Evolutionary conservation across 345 rosid species (phyloP).

Genomic region (Arabidopsis arenosa): DNA sequence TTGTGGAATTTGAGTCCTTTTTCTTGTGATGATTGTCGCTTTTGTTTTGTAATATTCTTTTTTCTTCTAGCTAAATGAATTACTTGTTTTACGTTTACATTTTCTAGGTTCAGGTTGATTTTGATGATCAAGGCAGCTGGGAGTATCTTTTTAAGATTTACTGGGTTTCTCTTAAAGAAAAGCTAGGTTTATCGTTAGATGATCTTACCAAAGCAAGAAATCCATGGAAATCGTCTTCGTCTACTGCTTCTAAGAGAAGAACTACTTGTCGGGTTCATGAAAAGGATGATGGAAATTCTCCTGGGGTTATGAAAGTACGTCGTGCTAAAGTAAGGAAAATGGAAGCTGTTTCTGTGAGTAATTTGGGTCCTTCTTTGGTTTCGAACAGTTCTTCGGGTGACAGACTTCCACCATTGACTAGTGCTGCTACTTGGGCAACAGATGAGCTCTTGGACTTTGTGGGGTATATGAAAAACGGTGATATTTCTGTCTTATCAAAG

Average conservation of each 20-base stretch:
- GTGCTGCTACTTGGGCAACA: conserved; percentile 72
- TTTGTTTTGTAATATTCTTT: neutral
- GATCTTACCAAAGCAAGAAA: conserved; percentile 76
- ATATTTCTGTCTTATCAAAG: conserved; percentile 59
- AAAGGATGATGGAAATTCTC: conserved; percentile 40
- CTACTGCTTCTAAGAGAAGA: conserved; percentile 42
- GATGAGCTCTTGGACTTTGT: conserved; percentile 87
- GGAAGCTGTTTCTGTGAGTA: conserved; percentile 34
- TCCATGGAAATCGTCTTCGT: conserved; percentile 69
- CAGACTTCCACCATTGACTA: conserved; percentile 41
- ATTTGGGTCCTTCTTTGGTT: conserved; percentile 44
- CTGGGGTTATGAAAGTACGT: conserved; percentile 49
- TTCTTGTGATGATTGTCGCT: neutral
- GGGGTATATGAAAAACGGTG: conserved; percentile 75
- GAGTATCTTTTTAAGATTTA: conserved; percentile 97
- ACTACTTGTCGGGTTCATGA: conserved; percentile 43
- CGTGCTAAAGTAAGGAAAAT: conserved; percentile 60
- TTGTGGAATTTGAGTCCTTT: neutral
- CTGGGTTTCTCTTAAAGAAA: conserved; percentile 79
- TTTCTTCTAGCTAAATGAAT: neutral
- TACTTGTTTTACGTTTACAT: neutral
- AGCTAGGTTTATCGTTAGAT: conserved; percentile 63
- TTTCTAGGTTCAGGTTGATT: conserved; percentile 86
- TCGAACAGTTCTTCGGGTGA: conserved; percentile 21
- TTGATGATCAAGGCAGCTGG: conserved; percentile 97